Percentiles rank a stretch among this genome's conserved stretches.
phyloP scores from a whole-genome alignment of 2,329 filamentous ascomycete genomes.

The Botrytis elliptica region DNA sequence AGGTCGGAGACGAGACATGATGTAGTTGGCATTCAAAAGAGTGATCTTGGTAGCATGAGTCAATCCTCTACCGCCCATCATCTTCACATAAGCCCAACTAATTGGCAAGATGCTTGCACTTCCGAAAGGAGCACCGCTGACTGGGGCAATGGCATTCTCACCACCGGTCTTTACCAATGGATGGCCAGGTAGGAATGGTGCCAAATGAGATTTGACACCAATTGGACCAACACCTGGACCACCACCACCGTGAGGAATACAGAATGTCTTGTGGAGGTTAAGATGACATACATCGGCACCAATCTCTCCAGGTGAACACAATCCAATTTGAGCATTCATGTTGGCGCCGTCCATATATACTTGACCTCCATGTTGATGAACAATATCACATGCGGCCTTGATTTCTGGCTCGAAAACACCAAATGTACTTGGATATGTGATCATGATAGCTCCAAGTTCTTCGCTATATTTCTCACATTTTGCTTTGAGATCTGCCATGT shows the following conservation, averaged over 20 bases:
- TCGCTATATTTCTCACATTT: conserved; percentile 88
- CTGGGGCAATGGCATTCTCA: conserved; percentile 61
- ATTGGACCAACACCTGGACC: conserved; percentile 93
- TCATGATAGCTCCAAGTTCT: conserved; percentile 89
- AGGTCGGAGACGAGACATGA: conserved; percentile 79
- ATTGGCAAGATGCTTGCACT: conserved; percentile 92
- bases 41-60: conserved; percentile 89
- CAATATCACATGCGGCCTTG: conserved; percentile 79
- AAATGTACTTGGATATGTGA: conserved; percentile 94
- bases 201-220: conserved; percentile 80
- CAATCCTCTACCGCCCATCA: conserved; percentile 83
- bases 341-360: conserved; percentile 99
- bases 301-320: conserved; percentile 92
- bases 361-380: conserved; percentile 84
- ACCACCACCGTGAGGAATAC: conserved; percentile 93
- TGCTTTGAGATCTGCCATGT: conserved; percentile 77
- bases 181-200: conserved; percentile 70
- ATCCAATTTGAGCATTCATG: conserved; percentile 96
- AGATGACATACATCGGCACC: conserved; percentile 96
- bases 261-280: conserved; percentile 98
- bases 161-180: conserved; percentile 58
- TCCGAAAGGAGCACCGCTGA: conserved; percentile 81
- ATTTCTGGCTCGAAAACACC: conserved; percentile 91
- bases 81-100: conserved; percentile 90
- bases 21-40: conserved; percentile 96